These are phyloP conservation scores for Scheffersomyces titani DNA, from an alignment of 1,139 yeast genomes.

Conservation along the genomic window DNA sequence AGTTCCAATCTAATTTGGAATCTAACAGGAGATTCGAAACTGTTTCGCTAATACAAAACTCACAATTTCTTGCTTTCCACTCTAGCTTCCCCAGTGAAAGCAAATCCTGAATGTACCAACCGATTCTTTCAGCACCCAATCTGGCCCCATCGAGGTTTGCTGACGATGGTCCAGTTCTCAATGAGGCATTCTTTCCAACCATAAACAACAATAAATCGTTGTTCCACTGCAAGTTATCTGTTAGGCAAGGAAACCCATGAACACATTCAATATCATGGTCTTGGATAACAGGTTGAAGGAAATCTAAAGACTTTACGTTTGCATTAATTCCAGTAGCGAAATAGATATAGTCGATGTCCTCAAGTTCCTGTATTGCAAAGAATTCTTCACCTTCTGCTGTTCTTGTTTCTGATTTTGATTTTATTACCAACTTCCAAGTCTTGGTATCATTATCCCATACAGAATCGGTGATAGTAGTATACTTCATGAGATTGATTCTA, in stretches of 20 bases:
- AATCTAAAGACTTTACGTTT: slow-evolving; percentile 29
- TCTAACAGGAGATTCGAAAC: slow-evolving; percentile 4
- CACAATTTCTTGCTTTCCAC: slow-evolving; percentile 16
- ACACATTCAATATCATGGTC: slow-evolving; percentile 32
- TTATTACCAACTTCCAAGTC: slow-evolving; percentile 13
- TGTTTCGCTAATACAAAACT: slow-evolving; percentile 4
- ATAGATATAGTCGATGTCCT: slow-evolving; percentile 35
- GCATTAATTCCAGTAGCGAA: slow-evolving; percentile 48
- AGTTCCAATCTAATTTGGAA: slow-evolving; percentile 4
- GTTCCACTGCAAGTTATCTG: slow-evolving; percentile 48
- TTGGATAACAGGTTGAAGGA: slow-evolving; percentile 26
- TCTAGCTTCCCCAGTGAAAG: slow-evolving; percentile 24
- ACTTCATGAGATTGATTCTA: slow-evolving; percentile 22
- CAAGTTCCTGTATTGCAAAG: slow-evolving; percentile 7
- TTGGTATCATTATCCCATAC: slow-evolving; percentile 20
- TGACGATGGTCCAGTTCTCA: slow-evolving; percentile 49
- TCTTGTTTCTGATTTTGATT: slow-evolving; percentile 4
- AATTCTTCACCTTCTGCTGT: slow-evolving; percentile 6
- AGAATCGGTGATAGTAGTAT: slow-evolving; percentile 23
- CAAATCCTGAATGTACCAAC: slow-evolving; percentile 36
- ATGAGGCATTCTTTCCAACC: slow-evolving; percentile 47
- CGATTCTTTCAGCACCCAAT: slow-evolving; percentile 49
- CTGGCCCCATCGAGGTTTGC: slow-evolving; percentile 53
- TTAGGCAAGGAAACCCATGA: slow-evolving; percentile 44
- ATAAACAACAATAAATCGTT: slow-evolving; percentile 40